These are phyloP conservation scores for Narthecium ossifragum DNA, from an alignment of 106 monocot species.

Conservation along the genomic window DNA sequence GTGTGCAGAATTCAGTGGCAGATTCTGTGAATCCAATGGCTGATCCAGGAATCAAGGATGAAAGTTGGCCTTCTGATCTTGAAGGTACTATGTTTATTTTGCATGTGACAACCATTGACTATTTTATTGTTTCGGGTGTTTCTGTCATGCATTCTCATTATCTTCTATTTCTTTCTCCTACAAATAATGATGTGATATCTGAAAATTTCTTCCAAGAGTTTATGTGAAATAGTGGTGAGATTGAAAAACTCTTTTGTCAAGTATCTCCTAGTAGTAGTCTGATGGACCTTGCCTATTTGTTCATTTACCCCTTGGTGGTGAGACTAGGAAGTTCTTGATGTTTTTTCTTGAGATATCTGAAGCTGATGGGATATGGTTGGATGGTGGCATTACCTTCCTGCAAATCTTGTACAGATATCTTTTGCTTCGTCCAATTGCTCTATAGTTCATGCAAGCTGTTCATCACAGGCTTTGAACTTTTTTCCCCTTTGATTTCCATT, in stretches of 20 bases:
- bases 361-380: background rate
- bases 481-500: conserved; percentile 9
- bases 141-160: background rate
- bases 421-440: background rate
- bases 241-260: too few relatives aligned
- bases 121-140: background rate
- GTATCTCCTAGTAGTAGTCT: too few relatives aligned
- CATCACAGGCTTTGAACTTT: background rate
- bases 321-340: too few relatives aligned
- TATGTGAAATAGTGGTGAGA: background rate
- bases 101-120: too few relatives aligned
- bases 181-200: background rate
- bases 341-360: too few relatives aligned
- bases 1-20: conserved; percentile 2
- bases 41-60: conserved; percentile 4
- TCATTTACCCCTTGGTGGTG: too few relatives aligned
- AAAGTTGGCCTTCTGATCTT: conserved; percentile 12
- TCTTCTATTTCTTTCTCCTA: conserved; percentile 1
- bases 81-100: conserved; percentile 42
- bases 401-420: background rate
- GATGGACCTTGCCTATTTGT: too few relatives aligned
- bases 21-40: conserved; percentile 17
- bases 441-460: background rate
- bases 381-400: background rate
- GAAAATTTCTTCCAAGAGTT: background rate